phyloP scores from a whole-genome alignment of 768 basidiomycete species.

The Tylopilus plumbeoviolaceoides region DNA sequence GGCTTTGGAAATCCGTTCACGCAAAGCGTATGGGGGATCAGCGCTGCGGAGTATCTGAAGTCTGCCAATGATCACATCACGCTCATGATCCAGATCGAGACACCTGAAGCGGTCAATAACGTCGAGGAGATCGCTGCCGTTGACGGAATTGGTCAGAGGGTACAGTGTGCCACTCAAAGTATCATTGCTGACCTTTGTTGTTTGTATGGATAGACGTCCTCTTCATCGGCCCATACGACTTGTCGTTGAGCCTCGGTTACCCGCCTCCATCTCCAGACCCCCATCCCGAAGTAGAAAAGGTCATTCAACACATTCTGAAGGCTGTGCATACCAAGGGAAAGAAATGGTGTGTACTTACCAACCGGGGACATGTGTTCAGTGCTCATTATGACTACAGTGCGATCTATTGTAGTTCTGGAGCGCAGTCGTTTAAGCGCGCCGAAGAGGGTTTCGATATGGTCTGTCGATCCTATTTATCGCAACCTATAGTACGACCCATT shows the following conservation, averaged over 20 bases:
- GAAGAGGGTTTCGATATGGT: slow-evolving; percentile 40
- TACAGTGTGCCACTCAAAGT: background rate
- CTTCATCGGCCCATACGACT: slow-evolving; percentile 66
- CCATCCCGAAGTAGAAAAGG: slow-evolving; percentile 57
- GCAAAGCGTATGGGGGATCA: slow-evolving; percentile 54
- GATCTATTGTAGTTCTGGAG: slow-evolving; percentile 45
- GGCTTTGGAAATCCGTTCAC: slow-evolving; percentile 67
- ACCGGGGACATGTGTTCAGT: background rate
- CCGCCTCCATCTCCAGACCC: slow-evolving; percentile 60
- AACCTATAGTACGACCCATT: background rate
- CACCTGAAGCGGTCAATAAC: slow-evolving; percentile 53
- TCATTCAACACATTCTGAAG: slow-evolving; percentile 51
- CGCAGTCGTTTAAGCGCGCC: slow-evolving; percentile 41
- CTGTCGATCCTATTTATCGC: background rate
- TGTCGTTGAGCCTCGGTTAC: slow-evolving; percentile 59
- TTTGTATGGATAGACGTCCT: slow-evolving; percentile 38
- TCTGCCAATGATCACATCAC: slow-evolving; percentile 53
- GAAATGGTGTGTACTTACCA: slow-evolving; percentile 50
- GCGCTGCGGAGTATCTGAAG: slow-evolving; percentile 46
- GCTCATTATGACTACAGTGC: slow-evolving; percentile 32
- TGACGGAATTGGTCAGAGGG: slow-evolving; percentile 52
- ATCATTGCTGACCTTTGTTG: background rate
- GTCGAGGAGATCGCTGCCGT: slow-evolving; percentile 56
- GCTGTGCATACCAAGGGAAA: slow-evolving; percentile 51
- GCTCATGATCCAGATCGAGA: slow-evolving; percentile 69